Percentiles rank a stretch among this genome's conserved stretches.
These are phyloP conservation scores for Leccinum glutinopallens DNA, from an alignment of 1,284 basidiomycete genomes.

Conservation along the genomic window DNA sequence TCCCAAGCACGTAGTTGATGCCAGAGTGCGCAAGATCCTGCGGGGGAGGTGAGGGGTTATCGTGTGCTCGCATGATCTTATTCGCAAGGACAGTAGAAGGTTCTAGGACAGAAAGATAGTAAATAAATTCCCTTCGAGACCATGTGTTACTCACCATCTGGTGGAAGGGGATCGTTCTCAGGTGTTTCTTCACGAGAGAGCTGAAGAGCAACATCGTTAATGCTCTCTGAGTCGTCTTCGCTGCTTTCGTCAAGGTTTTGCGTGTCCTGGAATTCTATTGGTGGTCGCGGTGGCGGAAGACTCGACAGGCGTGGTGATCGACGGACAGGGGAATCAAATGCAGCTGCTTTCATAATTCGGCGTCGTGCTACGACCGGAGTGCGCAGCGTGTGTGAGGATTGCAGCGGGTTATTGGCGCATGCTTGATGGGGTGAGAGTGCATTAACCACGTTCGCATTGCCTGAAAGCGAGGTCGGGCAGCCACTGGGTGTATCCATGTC, in stretches of 20 bases:
- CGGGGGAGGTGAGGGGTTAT: slow-evolving; percentile 78
- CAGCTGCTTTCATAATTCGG: slow-evolving; percentile 32
- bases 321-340: slow-evolving; percentile 41
- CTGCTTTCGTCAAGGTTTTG: slow-evolving; percentile 21
- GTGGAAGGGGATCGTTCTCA: slow-evolving; percentile 40
- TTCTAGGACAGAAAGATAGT: slow-evolving; percentile 41
- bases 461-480: slow-evolving; percentile 28
- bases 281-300: slow-evolving; percentile 34
- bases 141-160: slow-evolving; percentile 45
- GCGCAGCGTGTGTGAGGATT: slow-evolving; percentile 58
- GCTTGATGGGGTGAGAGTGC: slow-evolving; percentile 41
- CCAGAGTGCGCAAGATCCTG: slow-evolving; percentile 34
- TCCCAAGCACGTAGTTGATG: slow-evolving; percentile 20
- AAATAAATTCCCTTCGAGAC: slow-evolving; percentile 10
- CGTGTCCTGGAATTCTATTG: slow-evolving; percentile 18
- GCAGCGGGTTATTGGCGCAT: slow-evolving; percentile 53
- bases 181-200: slow-evolving; percentile 46
- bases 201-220: slow-evolving; percentile 35
- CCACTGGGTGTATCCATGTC: slow-evolving; percentile 28
- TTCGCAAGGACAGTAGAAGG: slow-evolving; percentile 65
- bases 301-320: slow-evolving; percentile 54
- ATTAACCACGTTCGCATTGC: slow-evolving; percentile 41
- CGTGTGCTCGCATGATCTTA: slow-evolving; percentile 64
- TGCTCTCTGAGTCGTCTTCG: slow-evolving; percentile 35
- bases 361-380: slow-evolving; percentile 35